Evolutionary conservation across 192 early-diverging fungal genomes (phyloP).

Genomic region (Linnemannia elongata): DNA sequence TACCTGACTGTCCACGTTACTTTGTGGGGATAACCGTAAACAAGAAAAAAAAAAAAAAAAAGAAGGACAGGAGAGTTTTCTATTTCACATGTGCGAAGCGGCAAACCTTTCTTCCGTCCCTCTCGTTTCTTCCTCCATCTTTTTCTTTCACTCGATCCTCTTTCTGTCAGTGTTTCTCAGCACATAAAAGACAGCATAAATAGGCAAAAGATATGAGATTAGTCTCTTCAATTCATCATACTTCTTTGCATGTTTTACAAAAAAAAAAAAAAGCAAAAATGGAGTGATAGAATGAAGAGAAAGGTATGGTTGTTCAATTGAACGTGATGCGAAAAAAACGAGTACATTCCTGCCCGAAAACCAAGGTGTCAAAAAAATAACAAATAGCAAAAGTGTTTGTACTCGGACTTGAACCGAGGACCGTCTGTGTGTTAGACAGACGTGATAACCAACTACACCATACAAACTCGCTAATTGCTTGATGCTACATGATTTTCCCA

Average conservation of each 20-base stretch:
- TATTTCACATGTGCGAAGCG: not conserved
- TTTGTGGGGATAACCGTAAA: not conserved
- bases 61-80: not conserved
- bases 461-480: constrained; percentile 1
- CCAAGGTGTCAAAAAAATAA: no score
- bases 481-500: constrained; percentile 1
- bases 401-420: constrained; percentile 39
- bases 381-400: constrained; percentile 30
- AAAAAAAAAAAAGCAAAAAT: not conserved
- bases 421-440: constrained; percentile 41
- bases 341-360: not conserved
- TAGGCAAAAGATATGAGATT: no score
- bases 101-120: not conserved
- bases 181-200: not conserved
- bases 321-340: not conserved
- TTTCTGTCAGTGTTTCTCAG: not conserved
- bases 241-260: no score
- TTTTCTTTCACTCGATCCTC: not conserved
- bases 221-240: no score
- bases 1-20: not conserved
- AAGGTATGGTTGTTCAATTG: not conserved
- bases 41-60: not conserved
- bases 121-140: not conserved
- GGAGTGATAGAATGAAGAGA: constrained; percentile 12
- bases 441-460: constrained; percentile 37